Conservation (phyloP, 345 rosid genomes). For the Geranium brycei region DNA sequence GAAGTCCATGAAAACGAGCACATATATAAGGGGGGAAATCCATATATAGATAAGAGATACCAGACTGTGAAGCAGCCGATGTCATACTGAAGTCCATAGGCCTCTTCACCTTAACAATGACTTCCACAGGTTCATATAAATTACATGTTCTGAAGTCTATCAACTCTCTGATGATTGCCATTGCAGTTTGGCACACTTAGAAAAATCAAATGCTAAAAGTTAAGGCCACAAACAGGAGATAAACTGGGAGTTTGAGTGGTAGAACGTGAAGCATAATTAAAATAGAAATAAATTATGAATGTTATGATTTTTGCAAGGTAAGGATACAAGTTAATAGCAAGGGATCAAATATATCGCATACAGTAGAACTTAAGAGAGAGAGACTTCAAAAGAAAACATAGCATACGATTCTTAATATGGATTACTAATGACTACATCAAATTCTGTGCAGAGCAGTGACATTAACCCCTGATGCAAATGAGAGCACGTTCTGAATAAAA, state of each 20-base stretch:
- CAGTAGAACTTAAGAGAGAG: not conserved
- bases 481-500: not conserved
- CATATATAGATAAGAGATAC: slow-evolving; percentile 22
- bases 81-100: slow-evolving; percentile 36
- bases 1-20: no score
- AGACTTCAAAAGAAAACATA: not conserved
- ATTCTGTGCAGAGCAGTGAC: not conserved
- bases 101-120: slow-evolving; percentile 24
- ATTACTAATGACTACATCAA: not conserved
- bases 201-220: not conserved
- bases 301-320: no score
- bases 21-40: not conserved
- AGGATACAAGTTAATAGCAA: no score
- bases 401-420: not conserved
- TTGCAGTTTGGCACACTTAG: slow-evolving; percentile 17
- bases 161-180: slow-evolving; percentile 26
- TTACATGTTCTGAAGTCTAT: slow-evolving; percentile 15
- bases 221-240: not conserved
- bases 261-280: not conserved
- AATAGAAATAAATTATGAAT: not conserved
- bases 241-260: not conserved
- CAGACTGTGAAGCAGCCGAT: slow-evolving; percentile 40
- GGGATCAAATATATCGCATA: not conserved
- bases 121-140: slow-evolving; percentile 9
- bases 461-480: not conserved